phyloP scores from a whole-genome alignment of 108 stramenopile genomes.

The Tribonema minus region DNA sequence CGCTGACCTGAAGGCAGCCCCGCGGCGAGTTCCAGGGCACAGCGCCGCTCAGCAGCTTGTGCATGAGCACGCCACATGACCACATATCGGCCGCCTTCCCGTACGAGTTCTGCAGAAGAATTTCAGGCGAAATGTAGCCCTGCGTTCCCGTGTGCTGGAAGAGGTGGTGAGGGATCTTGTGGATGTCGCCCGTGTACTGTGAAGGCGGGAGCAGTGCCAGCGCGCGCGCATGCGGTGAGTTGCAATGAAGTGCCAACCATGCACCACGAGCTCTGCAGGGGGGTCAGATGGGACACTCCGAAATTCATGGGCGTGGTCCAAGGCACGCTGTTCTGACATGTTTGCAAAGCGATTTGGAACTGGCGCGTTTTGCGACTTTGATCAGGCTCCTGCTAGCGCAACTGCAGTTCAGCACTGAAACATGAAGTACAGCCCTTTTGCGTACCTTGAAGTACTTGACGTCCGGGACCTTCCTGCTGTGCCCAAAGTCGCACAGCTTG shows the following conservation, averaged over 20 bases:
- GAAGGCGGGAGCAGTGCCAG: no score
- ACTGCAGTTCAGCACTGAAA: no score
- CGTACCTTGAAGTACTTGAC: conserved; percentile 47
- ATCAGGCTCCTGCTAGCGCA: no score
- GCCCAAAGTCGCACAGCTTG: conserved; percentile 51
- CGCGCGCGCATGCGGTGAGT: no score
- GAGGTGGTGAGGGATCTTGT: conserved; percentile 50
- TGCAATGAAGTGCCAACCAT: no score
- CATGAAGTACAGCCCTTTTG: no score
- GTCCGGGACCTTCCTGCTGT: conserved; percentile 44
- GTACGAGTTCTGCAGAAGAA: conserved; percentile 36
- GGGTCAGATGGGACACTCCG: no score
- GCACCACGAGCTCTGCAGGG: no score
- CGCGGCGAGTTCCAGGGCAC: conserved; percentile 47
- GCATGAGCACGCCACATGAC: conserved; percentile 44
- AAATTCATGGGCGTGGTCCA: no score
- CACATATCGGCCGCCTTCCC: conserved; percentile 54
- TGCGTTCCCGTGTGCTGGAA: conserved; percentile 48
- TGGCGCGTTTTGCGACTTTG: no score
- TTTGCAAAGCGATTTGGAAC: no score
- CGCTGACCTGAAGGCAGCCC: conserved; percentile 46
- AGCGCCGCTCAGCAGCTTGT: conserved; percentile 41
- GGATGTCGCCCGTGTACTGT: conserved; percentile 45
- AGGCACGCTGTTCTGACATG: no score
- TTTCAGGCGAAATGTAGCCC: conserved; percentile 47